Evolutionary conservation across 352 stramenopile species (phyloP), one percentile per base, ranked within the genome.

Genomic region (Halophytophthora batemanensis): DNA sequence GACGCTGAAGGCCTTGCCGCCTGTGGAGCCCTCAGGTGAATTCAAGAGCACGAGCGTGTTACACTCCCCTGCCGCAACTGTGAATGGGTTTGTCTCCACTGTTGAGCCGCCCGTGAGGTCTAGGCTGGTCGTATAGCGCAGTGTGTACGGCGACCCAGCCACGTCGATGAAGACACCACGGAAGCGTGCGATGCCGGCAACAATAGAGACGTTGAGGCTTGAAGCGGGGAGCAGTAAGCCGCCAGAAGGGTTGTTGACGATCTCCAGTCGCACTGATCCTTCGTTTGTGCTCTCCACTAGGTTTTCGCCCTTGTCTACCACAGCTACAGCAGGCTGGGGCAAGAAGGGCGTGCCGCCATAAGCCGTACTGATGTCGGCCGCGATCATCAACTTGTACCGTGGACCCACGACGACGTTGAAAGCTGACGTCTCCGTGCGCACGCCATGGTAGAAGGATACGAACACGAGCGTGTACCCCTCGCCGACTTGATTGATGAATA

Each of bases 301-400:
- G 51, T 95, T 93, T 2, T 81, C 84, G 19, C 84, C 84, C 45
- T 69, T 74, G 50, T 96, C 85, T 6, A 96, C 83, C 15, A 96
- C 74, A 18, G 63, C 78, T 2, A 77, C 76, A n/a, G 65, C 61
- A 7, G 86, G 85, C 47, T 95, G 85, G 1, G 86, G 86, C 18
- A 75, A 61, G 51, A 96, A 94, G 0, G 76, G 57, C 10, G 69
- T 85, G 2, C 86, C 86, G 48, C 85, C 81, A 37, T 77, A 90
- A 4, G 86, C 83, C 2, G 72, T 93, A 71, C 79, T 90, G 41
- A 91, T 74, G 56, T 93, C 77, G 17, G 80, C 61, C 35, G 76
- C 48, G 57, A 95, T 83, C 19, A 62, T 58, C 21, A 96, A 66
- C 17, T 63, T 65, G 51, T 84, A 87, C 5, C 64, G 62, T 8